phyloP scores from a whole-genome alignment of 345 rosid genomes.

The Abelmoschus esculentus region DNA sequence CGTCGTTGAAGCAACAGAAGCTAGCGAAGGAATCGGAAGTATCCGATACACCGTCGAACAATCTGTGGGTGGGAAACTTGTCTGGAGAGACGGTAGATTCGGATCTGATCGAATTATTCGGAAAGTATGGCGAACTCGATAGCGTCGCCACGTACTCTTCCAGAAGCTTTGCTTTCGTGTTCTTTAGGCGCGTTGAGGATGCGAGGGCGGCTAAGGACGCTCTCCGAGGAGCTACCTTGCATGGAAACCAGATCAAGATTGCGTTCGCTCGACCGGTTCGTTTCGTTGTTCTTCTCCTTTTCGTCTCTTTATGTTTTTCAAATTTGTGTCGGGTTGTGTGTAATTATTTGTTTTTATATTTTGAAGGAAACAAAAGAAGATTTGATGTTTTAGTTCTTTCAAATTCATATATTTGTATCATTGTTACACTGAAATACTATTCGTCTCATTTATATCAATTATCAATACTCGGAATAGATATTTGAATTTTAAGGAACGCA shows the following conservation, averaged over 20 bases:
- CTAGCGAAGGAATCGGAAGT: constrained; percentile 33
- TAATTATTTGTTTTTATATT: background rate
- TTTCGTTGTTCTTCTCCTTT: constrained; percentile 68
- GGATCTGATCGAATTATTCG: constrained; percentile 59
- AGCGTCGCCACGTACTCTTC: constrained; percentile 57
- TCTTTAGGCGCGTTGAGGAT: constrained; percentile 70
- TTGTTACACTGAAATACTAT: background rate
- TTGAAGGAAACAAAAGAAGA: background rate
- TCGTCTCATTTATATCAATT: background rate
- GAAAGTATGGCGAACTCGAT: constrained; percentile 56
- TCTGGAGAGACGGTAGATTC: constrained; percentile 49
- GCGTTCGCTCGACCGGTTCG: constrained; percentile 99
- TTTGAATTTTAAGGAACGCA: background rate
- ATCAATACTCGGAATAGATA: background rate
- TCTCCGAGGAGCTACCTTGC: constrained; percentile 51
- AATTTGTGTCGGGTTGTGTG: constrained; percentile 1
- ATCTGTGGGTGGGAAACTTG: constrained; percentile 82
- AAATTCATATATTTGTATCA: background rate
- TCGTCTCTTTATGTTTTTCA: constrained; percentile 23
- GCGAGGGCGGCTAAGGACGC: constrained; percentile 72
- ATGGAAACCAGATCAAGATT: constrained; percentile 61
- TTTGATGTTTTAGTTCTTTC: background rate
- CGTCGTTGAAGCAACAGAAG: constrained; percentile 28
- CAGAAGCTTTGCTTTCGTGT: constrained; percentile 70
- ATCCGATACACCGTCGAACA: constrained; percentile 40